Percentiles rank a stretch among this genome's conserved stretches.
These are phyloP conservation scores for Fusarium austroafricanum DNA, from an alignment of 2,329 filamentous ascomycete genomes.

Conservation along the genomic window DNA sequence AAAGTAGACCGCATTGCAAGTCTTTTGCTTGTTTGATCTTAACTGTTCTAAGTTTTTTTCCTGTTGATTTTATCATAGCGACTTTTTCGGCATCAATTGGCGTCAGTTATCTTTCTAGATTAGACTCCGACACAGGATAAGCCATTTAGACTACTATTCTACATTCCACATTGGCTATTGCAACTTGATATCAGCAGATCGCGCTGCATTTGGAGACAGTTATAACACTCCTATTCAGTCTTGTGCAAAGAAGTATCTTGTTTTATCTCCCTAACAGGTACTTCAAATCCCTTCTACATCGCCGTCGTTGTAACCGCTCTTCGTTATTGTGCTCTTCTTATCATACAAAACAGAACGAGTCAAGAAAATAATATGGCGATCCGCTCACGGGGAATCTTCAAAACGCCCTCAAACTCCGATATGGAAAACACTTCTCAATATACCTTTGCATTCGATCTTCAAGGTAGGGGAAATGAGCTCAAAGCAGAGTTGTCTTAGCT, in stretches of 20 bases:
- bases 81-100: not conserved
- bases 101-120: not conserved
- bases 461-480: not conserved
- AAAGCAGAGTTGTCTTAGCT: slow-evolving; percentile 13
- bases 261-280: not conserved
- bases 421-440: not conserved
- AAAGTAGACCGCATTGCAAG: slow-evolving; percentile 1
- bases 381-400: slow-evolving; percentile 22
- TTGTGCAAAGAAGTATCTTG: not conserved
- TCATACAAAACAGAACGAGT: slow-evolving; percentile 20
- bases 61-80: not conserved
- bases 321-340: slow-evolving; percentile 1
- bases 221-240: not conserved
- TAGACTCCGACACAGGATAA: not conserved
- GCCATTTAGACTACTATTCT: not conserved
- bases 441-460: not conserved
- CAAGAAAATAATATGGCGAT: not conserved
- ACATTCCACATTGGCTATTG: not conserved
- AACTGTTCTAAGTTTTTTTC: not conserved
- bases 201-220: not conserved
- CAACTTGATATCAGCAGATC: not conserved
- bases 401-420: slow-evolving; percentile 43
- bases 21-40: not conserved
- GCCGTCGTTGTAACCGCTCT: not conserved
- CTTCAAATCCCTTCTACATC: not conserved